Conservation (phyloP, 257 asterid genomes). For the Osmanthus fragrans region DNA sequence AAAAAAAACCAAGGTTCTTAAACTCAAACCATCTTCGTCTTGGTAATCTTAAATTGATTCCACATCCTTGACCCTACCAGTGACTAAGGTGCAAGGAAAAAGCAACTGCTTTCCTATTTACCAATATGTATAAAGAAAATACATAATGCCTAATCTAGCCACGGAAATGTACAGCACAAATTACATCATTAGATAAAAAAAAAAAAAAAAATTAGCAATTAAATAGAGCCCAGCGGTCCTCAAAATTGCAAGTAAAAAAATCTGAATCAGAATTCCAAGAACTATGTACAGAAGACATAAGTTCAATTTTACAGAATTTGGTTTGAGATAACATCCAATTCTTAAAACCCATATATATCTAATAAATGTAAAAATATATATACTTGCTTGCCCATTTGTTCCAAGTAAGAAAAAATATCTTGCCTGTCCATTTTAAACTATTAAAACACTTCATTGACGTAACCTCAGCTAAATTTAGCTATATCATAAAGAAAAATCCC, state of each 20-base stretch:
- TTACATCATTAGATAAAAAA: not conserved
- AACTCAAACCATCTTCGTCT: not conserved
- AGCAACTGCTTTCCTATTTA: not conserved
- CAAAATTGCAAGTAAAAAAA: not conserved
- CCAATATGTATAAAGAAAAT: not conserved
- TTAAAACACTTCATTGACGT: not conserved
- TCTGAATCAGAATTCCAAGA: not conserved
- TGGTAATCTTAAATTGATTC: not conserved
- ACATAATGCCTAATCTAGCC: constrained; percentile 1
- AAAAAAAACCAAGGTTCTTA: not conserved
- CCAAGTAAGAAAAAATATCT: not conserved
- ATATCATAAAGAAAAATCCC: not conserved
- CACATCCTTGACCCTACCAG: not conserved
- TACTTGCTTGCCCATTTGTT: not conserved
- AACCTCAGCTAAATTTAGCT: not conserved
- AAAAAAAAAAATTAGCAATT: not conserved
- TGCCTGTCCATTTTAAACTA: not conserved
- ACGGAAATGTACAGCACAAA: not conserved
- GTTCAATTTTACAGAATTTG: not conserved
- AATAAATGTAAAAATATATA: not conserved
- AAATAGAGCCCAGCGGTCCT: not conserved
- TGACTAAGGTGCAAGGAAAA: not conserved
- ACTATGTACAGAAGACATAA: not conserved
- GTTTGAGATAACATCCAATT: not conserved
- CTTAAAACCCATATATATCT: not conserved